phyloP scores from a whole-genome alignment of 2,329 filamentous ascomycete genomes.

The Chaetomium globosum region DNA sequence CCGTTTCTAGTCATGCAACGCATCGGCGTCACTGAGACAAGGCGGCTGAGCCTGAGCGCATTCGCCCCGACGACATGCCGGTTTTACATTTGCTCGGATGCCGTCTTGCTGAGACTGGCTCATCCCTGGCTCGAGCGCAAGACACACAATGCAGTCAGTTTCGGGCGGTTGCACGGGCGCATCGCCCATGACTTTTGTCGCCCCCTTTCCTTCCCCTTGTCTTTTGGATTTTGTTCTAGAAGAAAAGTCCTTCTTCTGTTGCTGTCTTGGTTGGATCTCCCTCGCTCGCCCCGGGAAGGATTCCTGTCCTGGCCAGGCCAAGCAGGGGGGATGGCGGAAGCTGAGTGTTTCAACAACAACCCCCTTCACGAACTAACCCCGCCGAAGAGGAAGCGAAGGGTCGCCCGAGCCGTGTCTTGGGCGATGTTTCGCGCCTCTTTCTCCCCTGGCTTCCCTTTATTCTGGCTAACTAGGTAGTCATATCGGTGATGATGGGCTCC shows the following conservation, averaged over 20 bases:
- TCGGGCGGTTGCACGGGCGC: slow-evolving; percentile 1
- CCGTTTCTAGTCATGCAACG: slow-evolving; percentile 12
- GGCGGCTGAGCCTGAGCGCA: slow-evolving; percentile 1
- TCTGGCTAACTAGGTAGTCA: not conserved
- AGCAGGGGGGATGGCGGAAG: not conserved
- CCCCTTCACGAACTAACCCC: not conserved
- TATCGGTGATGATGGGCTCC: not conserved
- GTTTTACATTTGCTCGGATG: slow-evolving; percentile 10
- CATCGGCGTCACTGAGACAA: not conserved
- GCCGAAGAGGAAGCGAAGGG: slow-evolving; percentile 1
- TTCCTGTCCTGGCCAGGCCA: not conserved
- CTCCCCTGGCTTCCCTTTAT: not conserved
- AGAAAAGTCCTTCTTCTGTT: not conserved
- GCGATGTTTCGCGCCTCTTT: not conserved
- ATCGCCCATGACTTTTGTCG: not conserved
- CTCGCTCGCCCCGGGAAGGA: not conserved
- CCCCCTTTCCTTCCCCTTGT: not conserved
- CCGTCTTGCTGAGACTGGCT: not conserved
- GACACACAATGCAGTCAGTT: not conserved
- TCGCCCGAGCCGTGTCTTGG: not conserved
- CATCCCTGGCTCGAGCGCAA: not conserved
- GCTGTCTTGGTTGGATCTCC: not conserved
- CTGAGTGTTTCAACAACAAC: not conserved
- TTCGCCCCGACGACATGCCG: slow-evolving; percentile 10
- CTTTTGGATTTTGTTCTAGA: slow-evolving; percentile 6